A percentile compares a stretch with the other conserved stretches of the same genome.
Conservation (phyloP, 2,329 filamentous ascomycete species). For the Paraphoma chrysanthemicola region DNA sequence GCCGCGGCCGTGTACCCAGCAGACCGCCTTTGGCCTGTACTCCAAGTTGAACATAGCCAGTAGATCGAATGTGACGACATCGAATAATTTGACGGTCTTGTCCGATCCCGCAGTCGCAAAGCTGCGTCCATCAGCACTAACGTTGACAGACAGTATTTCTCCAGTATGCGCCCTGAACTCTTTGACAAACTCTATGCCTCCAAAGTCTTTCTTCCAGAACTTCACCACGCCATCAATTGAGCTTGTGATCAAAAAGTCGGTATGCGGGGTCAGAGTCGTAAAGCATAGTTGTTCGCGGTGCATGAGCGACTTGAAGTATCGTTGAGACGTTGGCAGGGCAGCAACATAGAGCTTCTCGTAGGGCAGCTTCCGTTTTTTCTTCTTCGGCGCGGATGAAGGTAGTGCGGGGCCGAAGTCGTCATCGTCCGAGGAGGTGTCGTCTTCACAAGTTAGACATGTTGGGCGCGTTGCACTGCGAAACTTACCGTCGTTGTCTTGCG, state of each 20-base stretch:
- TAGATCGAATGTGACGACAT: constrained; percentile 77
- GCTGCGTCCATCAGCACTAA: constrained; percentile 88
- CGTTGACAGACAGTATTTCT: constrained; percentile 82
- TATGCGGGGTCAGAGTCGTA: constrained; percentile 84
- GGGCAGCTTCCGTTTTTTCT: constrained; percentile 87
- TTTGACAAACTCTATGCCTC: constrained; percentile 96
- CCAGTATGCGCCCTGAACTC: constrained; percentile 92
- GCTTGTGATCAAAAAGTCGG: constrained; percentile 94
- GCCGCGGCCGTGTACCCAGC: constrained; percentile 87
- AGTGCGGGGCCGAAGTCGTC: constrained; percentile 95
- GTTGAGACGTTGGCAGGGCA: constrained; percentile 76
- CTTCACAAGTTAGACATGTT: constrained; percentile 21
- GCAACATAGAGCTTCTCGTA: constrained; percentile 96
- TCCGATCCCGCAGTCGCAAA: constrained; percentile 88
- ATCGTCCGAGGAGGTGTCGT: constrained; percentile 69
- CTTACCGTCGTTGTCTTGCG: constrained; percentile 21
- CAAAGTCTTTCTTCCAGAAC: constrained; percentile 96
- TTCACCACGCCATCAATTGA: constrained; percentile 97
- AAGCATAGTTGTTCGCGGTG: constrained; percentile 95
- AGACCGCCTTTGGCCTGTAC: constrained; percentile 77
- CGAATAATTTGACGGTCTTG: constrained; percentile 79
- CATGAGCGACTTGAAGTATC: constrained; percentile 97
- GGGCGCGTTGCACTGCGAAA: constrained; percentile 11
- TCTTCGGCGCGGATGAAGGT: constrained; percentile 79
- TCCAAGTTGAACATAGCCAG: constrained; percentile 74